phyloP scores from a whole-genome alignment of 139 green algal species.

The Pseudopediastrum boryanum region DNA sequence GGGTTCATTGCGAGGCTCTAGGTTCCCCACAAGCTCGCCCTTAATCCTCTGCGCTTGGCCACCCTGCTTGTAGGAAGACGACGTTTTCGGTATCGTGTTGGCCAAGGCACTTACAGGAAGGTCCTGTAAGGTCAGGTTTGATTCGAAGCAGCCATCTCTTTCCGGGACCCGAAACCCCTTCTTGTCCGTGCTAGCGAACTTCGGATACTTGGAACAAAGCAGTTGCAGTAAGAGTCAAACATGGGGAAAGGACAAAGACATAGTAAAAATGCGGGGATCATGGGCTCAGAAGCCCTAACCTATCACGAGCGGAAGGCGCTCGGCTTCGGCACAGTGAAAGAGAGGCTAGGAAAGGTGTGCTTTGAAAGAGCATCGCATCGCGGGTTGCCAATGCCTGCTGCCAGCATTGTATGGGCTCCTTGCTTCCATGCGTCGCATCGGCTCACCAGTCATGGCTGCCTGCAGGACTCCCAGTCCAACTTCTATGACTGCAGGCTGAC shows the following conservation, averaged over 20 bases:
- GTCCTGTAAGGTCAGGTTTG: no score
- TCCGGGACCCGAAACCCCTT: not conserved
- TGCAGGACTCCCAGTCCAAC: conserved; percentile 86
- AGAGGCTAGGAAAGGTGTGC: conserved; percentile 89
- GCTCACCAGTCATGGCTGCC: not conserved
- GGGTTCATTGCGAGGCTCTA: no score
- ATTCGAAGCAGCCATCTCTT: no score
- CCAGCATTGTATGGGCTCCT: not conserved
- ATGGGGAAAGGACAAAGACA: conserved; percentile 77
- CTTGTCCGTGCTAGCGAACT: not conserved
- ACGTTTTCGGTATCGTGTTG: no score
- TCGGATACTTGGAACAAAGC: not conserved
- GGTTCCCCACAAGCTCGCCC: no score
- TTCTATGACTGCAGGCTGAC: conserved; percentile 91
- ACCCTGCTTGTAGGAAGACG: not conserved
- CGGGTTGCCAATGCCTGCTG: not conserved
- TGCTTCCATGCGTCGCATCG: not conserved
- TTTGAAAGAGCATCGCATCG: not conserved
- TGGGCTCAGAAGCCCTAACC: conserved; percentile 82
- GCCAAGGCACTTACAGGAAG: no score
- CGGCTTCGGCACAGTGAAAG: conserved; percentile 85
- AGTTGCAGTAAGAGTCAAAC: not conserved
- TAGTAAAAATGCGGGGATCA: conserved; percentile 92
- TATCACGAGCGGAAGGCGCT: conserved; percentile 84
- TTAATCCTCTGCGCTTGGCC: not conserved